phyloP scores from a whole-genome alignment of 306 rosid species.

The Inga leiocalycina region DNA sequence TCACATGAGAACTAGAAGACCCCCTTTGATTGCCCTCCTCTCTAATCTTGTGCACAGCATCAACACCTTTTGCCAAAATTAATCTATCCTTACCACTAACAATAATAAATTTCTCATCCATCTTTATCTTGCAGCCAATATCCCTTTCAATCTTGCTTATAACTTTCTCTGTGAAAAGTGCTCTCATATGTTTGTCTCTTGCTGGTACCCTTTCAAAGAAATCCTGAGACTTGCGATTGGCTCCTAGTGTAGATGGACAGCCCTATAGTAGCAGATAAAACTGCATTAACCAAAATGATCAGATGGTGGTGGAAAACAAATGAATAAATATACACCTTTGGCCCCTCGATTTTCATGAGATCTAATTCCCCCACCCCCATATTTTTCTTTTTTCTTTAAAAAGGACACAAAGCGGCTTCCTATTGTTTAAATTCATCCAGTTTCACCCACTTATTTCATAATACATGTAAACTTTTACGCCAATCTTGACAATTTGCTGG shows the following conservation, averaged over 20 bases:
- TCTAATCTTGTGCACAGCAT: slow-evolving; percentile 89
- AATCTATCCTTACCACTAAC: slow-evolving; percentile 94
- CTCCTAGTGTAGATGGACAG: slow-evolving; percentile 97
- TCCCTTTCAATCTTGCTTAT: slow-evolving; percentile 83
- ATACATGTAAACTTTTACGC: not conserved
- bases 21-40: slow-evolving; percentile 80
- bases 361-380: not conserved
- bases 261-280: slow-evolving; percentile 59
- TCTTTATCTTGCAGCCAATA: slow-evolving; percentile 88
- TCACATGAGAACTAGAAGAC: slow-evolving; percentile 65
- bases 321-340: not conserved
- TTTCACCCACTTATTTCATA: not conserved
- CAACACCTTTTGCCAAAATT: slow-evolving; percentile 84
- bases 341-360: not conserved
- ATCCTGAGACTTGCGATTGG: slow-evolving; percentile 92
- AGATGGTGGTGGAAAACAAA: not conserved
- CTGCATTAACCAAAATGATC: slow-evolving; percentile 30
- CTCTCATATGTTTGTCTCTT: slow-evolving; percentile 74
- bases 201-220: slow-evolving; percentile 97
- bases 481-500: not conserved
- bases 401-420: not conserved
- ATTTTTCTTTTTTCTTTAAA: not conserved
- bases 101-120: slow-evolving; percentile 91
- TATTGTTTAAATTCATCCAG: not conserved
- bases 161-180: slow-evolving; percentile 80